Evolutionary conservation across 495 filamentous ascomycete genomes (phyloP), one percentile per base, ranked within the genome.

Genomic region (Trichocladium uniseriatum): DNA sequence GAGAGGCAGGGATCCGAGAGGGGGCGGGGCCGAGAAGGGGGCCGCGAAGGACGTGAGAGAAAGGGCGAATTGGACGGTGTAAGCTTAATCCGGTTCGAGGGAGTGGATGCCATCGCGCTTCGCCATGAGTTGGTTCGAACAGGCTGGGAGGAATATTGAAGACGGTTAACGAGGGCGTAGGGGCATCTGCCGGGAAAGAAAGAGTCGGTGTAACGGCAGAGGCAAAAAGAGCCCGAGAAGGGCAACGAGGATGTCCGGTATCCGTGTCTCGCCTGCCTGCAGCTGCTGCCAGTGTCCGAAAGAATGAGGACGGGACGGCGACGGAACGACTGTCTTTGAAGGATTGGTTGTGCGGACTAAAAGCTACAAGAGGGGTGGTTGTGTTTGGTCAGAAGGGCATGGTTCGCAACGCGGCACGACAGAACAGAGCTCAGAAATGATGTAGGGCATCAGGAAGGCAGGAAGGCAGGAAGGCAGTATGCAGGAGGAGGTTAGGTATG

Each of bases 41-140:
- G 83, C 49, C 82, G 76, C 38, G 75, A 71, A 10, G 77, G 70
- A 20, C 79, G 77, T 45, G 78, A 72, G 48, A 81, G 68, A 46
- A 78, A 79, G 27, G 87, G 87, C 32, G 87, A 88, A 65, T 83
- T 89, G 49, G 84, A 82, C 44, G 87, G 87, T 27, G 88, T 88
- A 53, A 87, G 70, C 72, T 84, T 89, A 62, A 87, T 71, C 59
- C 80, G 66, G 69, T 75, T 75, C 54, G 72, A 73, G 57, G 76
- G 73, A 68, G 76, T 78, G 54, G 70, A 72, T 58, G 75, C 69
- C 75, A 79, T 79, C 65, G 53, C 49, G 65, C 70, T 57, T 56
- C 67, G 73, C 75, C 75, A 79, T 79, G 69, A 65, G 63, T 61
- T 55, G 50, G 46, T 44, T 42, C 28, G 36, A 28, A 46, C 31